Conservation (phyloP, 2,329 filamentous ascomycete genomes). For the Byssochlamys sp. region DNA sequence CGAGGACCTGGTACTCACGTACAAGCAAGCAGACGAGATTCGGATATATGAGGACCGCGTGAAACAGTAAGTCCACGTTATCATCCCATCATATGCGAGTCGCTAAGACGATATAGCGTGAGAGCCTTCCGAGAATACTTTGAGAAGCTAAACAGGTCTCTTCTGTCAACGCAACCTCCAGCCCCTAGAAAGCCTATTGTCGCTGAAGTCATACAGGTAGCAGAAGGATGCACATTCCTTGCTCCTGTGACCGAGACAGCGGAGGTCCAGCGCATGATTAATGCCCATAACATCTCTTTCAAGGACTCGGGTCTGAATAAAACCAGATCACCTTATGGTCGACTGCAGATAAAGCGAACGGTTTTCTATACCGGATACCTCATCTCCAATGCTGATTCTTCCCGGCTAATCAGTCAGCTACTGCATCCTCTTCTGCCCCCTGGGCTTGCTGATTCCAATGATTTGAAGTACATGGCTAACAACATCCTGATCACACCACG, state of each 20-base stretch:
- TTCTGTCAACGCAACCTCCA: slow-evolving; percentile 33
- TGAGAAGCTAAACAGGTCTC: slow-evolving; percentile 59
- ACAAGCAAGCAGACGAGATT: slow-evolving; percentile 71
- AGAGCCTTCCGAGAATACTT: slow-evolving; percentile 81
- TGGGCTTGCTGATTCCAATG: slow-evolving; percentile 52
- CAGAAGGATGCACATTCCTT: slow-evolving; percentile 62
- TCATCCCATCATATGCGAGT: background rate
- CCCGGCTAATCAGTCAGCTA: slow-evolving; percentile 57
- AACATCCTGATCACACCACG: slow-evolving; percentile 82
- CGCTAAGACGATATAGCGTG: slow-evolving; percentile 38
- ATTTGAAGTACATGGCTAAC: slow-evolving; percentile 74
- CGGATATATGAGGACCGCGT: slow-evolving; percentile 56
- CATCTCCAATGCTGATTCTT: slow-evolving; percentile 61
- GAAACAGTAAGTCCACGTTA: slow-evolving; percentile 40
- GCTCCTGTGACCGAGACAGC: slow-evolving; percentile 71
- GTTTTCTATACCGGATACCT: slow-evolving; percentile 91
- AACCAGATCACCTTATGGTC: slow-evolving; percentile 35
- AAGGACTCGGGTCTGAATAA: slow-evolving; percentile 23
- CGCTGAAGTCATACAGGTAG: slow-evolving; percentile 77
- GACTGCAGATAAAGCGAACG: slow-evolving; percentile 68
- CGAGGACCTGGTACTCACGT: slow-evolving; percentile 72
- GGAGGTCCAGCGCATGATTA: slow-evolving; percentile 81
- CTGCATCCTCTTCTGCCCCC: slow-evolving; percentile 50
- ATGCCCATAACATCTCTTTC: slow-evolving; percentile 59
- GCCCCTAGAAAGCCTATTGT: slow-evolving; percentile 55